phyloP scores from a whole-genome alignment of 805 yeast genomes.

The Dipodascopsis tothii region DNA sequence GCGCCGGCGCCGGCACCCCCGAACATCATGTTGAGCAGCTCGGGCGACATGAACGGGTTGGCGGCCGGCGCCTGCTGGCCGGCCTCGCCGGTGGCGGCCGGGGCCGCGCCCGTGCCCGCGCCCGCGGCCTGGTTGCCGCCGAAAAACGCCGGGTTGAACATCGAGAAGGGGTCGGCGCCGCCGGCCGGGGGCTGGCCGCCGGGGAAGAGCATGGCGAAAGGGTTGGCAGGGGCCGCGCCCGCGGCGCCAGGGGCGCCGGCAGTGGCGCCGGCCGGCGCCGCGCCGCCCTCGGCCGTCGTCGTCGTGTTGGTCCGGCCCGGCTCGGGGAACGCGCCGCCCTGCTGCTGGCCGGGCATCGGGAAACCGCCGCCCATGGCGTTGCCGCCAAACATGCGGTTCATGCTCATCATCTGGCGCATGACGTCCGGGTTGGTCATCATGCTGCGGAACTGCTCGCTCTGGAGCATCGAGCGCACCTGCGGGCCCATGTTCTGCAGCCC shows the following conservation, averaged over 20 bases:
- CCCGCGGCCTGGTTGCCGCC: too few species aligned
- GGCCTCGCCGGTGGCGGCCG: slow-evolving; percentile 39
- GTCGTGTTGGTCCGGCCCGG: slow-evolving; percentile 29
- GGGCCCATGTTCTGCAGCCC: slow-evolving; percentile 79
- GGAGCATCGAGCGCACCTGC: slow-evolving; percentile 76
- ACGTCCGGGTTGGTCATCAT: slow-evolving; percentile 77
- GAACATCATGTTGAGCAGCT: slow-evolving; percentile 14
- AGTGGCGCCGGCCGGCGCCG: slow-evolving; percentile 22
- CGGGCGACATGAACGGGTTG: slow-evolving; percentile 19
- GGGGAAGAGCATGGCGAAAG: slow-evolving; percentile 43
- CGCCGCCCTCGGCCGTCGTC: slow-evolving; percentile 17
- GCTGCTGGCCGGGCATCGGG: slow-evolving; percentile 46
- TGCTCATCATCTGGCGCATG: slow-evolving; percentile 72
- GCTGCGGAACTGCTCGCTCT: slow-evolving; percentile 72
- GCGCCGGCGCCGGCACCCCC: slow-evolving; percentile 13
- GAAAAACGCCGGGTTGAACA: slow-evolving; percentile 43
- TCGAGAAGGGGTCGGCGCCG: slow-evolving; percentile 33
- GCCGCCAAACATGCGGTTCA: slow-evolving; percentile 45
- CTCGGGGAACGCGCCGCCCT: slow-evolving; percentile 28
- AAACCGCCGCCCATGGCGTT: slow-evolving; percentile 29
- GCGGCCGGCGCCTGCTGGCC: slow-evolving; percentile 14
- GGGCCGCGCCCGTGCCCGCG: slow-evolving; percentile 30
- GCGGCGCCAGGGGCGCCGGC: slow-evolving; percentile 27
- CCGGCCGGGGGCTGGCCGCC: slow-evolving; percentile 34
- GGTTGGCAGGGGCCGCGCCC: slow-evolving; percentile 37